phyloP scores from a whole-genome alignment of 352 stramenopile species.

The Pythium aphanidermatum region DNA sequence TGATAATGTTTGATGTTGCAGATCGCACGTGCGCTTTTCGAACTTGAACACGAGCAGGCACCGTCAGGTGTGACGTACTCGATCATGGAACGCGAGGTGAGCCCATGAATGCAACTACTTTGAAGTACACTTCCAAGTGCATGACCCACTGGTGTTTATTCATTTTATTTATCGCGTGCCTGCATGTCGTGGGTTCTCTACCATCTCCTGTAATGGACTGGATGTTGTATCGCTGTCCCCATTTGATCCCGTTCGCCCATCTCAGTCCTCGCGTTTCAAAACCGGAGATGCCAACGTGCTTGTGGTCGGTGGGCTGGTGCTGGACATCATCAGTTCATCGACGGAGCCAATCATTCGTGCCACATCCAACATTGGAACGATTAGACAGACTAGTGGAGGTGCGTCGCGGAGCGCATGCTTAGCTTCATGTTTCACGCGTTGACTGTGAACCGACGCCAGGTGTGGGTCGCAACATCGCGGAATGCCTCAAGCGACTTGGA shows the following conservation, averaged over 20 bases:
- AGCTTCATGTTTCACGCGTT: too few species aligned
- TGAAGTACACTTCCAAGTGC: background rate
- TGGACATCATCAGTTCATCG: slow-evolving; percentile 83
- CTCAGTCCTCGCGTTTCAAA: too few species aligned
- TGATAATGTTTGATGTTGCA: slow-evolving; percentile 12
- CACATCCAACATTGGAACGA: slow-evolving; percentile 86
- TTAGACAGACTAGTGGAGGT: slow-evolving; percentile 80
- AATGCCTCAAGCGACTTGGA: slow-evolving; percentile 74
- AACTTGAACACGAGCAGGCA: slow-evolving; percentile 39
- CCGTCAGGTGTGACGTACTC: slow-evolving; percentile 28
- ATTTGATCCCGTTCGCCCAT: too few species aligned
- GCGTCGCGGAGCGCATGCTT: too few species aligned
- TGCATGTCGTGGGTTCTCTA: slow-evolving; percentile 1
- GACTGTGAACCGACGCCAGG: too few species aligned
- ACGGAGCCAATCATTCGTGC: slow-evolving; percentile 54
- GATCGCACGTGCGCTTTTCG: slow-evolving; percentile 61
- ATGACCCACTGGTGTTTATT: slow-evolving; percentile 4
- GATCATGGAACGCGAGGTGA: slow-evolving; percentile 40
- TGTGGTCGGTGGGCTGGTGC: slow-evolving; percentile 81
- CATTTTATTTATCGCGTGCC: slow-evolving; percentile 9
- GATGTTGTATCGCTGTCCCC: too few species aligned
- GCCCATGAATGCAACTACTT: slow-evolving; percentile 19
- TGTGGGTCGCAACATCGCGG: slow-evolving; percentile 91
- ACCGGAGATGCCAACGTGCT: slow-evolving; percentile 50
- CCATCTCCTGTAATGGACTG: background rate